These are phyloP conservation scores for Ceratocystis destructans DNA, from an alignment of 2,329 filamentous ascomycete genomes.

Conservation along the genomic window DNA sequence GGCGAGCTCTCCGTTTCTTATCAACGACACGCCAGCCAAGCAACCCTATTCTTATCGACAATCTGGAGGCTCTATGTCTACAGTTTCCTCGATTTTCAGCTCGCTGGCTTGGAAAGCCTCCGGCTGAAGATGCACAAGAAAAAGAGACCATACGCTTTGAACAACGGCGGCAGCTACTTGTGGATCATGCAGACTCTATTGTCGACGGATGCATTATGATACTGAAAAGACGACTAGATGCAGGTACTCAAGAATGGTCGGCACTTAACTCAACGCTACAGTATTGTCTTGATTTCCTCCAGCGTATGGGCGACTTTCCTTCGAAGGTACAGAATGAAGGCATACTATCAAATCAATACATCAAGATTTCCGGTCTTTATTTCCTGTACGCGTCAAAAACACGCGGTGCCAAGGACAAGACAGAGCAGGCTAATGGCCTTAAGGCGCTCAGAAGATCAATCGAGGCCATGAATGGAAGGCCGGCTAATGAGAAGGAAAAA, in stretches of 20 bases:
- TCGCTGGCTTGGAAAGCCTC: constrained; percentile 48
- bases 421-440: constrained; percentile 34
- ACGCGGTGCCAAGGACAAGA: constrained; percentile 32
- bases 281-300: constrained; percentile 41
- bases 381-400: constrained; percentile 36
- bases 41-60: constrained; percentile 23
- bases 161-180: constrained; percentile 41
- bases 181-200: constrained; percentile 39
- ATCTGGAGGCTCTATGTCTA: constrained; percentile 43
- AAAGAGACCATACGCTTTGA: constrained; percentile 50
- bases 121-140: constrained; percentile 36
- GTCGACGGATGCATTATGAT: constrained; percentile 49
- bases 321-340: constrained; percentile 23
- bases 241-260: constrained; percentile 38
- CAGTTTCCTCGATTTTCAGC: constrained; percentile 46
- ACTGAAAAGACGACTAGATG: constrained; percentile 39
- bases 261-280: constrained; percentile 42
- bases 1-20: constrained; percentile 39
- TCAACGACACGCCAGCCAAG: constrained; percentile 15
- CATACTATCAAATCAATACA: constrained; percentile 35
- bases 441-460: constrained; percentile 50
- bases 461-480: constrained; percentile 43
- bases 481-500: constrained; percentile 41
- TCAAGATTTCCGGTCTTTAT: constrained; percentile 59
- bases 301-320: constrained; percentile 35